Percentiles rank a stretch among this genome's conserved stretches.
Conservation (phyloP, 495 filamentous ascomycete genomes). For the Jackrogersella minutella region DNA sequence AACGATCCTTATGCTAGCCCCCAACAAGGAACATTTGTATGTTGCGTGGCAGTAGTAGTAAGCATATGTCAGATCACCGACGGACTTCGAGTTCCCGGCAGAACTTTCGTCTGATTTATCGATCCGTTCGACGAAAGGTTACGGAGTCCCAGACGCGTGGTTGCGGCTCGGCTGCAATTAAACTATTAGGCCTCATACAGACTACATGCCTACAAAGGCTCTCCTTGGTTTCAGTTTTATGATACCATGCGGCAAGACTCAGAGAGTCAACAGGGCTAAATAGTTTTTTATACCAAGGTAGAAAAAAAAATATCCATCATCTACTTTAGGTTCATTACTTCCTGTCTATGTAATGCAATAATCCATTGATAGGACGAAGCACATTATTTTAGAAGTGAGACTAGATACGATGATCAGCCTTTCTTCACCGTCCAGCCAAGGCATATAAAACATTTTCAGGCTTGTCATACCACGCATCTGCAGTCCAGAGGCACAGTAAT, state of each 20-base stretch:
- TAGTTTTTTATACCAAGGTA: too few species aligned
- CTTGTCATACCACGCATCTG: not conserved
- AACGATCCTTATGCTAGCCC: conserved; percentile 14
- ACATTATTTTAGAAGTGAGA: too few species aligned
- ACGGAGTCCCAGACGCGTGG: not conserved
- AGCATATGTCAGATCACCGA: conserved; percentile 23
- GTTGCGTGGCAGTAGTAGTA: conserved; percentile 25
- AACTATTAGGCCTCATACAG: not conserved
- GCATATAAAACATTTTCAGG: conserved; percentile 14
- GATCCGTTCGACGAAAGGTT: not conserved
- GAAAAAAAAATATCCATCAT: too few species aligned
- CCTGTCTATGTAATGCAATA: too few species aligned
- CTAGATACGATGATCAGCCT: too few species aligned
- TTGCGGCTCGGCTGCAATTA: conserved; percentile 29
- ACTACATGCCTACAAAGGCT: conserved; percentile 4
- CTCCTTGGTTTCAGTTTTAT: conserved; percentile 15
- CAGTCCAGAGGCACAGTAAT: conserved; percentile 22
- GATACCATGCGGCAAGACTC: not conserved
- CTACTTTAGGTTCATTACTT: too few species aligned
- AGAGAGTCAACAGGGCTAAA: too few species aligned
- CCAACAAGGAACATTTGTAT: conserved; percentile 18
- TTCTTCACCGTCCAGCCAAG: not conserved
- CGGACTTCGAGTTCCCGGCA: conserved; percentile 16
- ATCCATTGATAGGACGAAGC: too few species aligned
- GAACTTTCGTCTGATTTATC: conserved; percentile 6